Evolutionary conservation across 306 rosid genomes (phyloP).

Genomic region (cucumber (Cucumis sativus)): Cucumber_9930_V3 NC_026661.2:12458001-12458500

Average conservation of each 20-base stretch:
- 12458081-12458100: slow-evolving; percentile 64
- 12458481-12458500: background rate
- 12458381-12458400: background rate
- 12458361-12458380: background rate
- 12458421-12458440: background rate
- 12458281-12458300: background rate
- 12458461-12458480: background rate
- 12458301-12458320: background rate
- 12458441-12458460: background rate
- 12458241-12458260: background rate
- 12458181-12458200: slow-evolving; percentile 9
- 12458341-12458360: background rate
- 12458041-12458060: slow-evolving; percentile 87
- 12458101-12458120: slow-evolving; percentile 70
- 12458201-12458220: slow-evolving; percentile 4
- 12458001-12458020: slow-evolving; percentile 87
- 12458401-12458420: background rate
- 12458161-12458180: slow-evolving; percentile 43
- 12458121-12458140: slow-evolving; percentile 89
- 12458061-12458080: slow-evolving; percentile 81
- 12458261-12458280: background rate
- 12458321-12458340: background rate
- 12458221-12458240: background rate
- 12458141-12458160: slow-evolving; percentile 63
- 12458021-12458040: slow-evolving; percentile 97